phyloP scores from a whole-genome alignment of 352 stramenopile genomes.

The Halophytophthora polymorphica region DNA sequence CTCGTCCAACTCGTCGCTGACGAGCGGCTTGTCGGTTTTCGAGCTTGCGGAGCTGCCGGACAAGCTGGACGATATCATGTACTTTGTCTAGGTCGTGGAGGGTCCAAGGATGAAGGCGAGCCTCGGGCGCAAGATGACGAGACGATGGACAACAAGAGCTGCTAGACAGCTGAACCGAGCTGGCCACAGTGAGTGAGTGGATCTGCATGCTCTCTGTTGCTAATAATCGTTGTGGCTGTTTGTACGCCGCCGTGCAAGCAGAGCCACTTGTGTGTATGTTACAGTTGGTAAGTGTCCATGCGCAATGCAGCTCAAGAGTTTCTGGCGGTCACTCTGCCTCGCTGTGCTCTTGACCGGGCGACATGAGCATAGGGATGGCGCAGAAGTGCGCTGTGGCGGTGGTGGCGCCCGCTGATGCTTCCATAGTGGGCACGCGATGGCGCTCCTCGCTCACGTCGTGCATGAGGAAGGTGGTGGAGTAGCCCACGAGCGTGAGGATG shows the following conservation, averaged over 20 bases:
- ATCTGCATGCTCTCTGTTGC: too few relatives aligned
- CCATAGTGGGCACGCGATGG: constrained; percentile 15
- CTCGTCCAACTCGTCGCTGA: constrained; percentile 2
- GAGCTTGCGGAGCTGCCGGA: constrained; percentile 3
- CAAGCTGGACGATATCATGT: constrained; percentile 1
- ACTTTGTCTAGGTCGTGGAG: constrained; percentile 5
- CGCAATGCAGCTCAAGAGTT: too few relatives aligned
- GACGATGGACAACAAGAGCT: too few relatives aligned
- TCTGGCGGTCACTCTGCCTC: constrained; percentile 2
- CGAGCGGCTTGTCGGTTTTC: background rate
- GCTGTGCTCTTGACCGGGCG: constrained; percentile 4
- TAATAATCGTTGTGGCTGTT: too few relatives aligned
- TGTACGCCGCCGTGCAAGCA: too few relatives aligned
- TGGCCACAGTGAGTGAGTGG: too few relatives aligned
- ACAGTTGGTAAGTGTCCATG: too few relatives aligned
- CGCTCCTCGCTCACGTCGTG: constrained; percentile 25
- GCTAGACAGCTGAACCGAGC: too few relatives aligned
- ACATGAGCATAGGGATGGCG: constrained; percentile 21
- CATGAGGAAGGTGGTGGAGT: constrained; percentile 43
- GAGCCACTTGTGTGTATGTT: too few relatives aligned
- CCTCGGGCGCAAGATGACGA: too few relatives aligned
- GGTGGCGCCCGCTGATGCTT: constrained; percentile 15
- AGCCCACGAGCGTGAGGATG: constrained; percentile 55
- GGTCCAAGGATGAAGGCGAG: too few relatives aligned
- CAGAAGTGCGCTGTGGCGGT: constrained; percentile 19